Conservation (phyloP, 2,329 filamentous ascomycete species). For the Zalaria sp. region DNA sequence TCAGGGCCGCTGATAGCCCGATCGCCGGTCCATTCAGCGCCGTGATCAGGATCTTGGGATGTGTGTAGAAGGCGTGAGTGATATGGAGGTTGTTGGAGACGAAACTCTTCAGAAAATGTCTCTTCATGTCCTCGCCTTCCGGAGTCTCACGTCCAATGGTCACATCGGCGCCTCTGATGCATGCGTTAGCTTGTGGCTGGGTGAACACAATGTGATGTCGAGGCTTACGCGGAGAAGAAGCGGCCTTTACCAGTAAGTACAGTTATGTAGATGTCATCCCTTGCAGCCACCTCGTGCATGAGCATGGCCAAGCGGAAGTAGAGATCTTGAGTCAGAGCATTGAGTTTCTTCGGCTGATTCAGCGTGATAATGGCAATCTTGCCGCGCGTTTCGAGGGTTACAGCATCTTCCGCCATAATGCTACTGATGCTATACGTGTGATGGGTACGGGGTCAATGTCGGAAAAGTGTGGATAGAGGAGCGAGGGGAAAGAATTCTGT, state of each 20-base stretch:
- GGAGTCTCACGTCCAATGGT: slow-evolving; percentile 35
- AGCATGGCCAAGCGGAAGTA: slow-evolving; percentile 67
- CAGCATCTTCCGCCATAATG: slow-evolving; percentile 23
- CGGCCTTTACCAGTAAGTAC: slow-evolving; percentile 68
- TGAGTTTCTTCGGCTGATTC: slow-evolving; percentile 74
- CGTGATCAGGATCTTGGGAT: slow-evolving; percentile 84
- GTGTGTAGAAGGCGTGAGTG: slow-evolving; percentile 79
- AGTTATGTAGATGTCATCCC: slow-evolving; percentile 72
- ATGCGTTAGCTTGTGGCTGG: slow-evolving; percentile 4
- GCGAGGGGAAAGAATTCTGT: no score
- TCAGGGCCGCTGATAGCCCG: slow-evolving; percentile 72
- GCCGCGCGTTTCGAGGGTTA: slow-evolving; percentile 49
- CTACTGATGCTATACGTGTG: no score
- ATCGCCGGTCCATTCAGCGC: slow-evolving; percentile 87
- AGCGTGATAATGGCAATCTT: slow-evolving; percentile 75
- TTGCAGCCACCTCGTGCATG: slow-evolving; percentile 62
- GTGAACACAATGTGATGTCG: no score
- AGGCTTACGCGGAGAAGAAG: slow-evolving; percentile 70
- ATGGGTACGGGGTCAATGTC: no score
- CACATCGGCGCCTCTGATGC: slow-evolving; percentile 65
- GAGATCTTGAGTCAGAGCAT: slow-evolving; percentile 55
- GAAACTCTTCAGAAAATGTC: slow-evolving; percentile 56
- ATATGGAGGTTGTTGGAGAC: slow-evolving; percentile 78
- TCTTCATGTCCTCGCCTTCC: slow-evolving; percentile 26
- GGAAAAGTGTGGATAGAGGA: no score